Base-by-base conservation (phyloP, 2,329 filamentous ascomycete species). In the Cadophora sp. region DNA sequence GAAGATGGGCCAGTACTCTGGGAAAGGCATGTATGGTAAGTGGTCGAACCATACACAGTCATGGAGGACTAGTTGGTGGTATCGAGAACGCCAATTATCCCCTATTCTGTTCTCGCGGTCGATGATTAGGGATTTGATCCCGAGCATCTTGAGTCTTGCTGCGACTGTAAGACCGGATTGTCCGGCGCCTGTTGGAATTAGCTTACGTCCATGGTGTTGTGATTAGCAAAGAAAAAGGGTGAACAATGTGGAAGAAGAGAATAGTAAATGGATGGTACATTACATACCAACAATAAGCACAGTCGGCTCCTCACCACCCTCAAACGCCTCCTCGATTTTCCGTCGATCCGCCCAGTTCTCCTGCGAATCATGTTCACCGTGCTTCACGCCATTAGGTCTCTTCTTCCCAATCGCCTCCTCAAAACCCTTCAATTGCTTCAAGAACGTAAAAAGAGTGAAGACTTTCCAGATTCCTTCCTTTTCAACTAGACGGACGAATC, bases 1-100 rank as follows among this genome's bases (percentile, higher is more conserved):
- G 76, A 90, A 92, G 14, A 90, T 80, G 3, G 89, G 89, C 89
- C 89, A 92, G 62, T 83, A 83, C 0, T 82, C 74, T 0, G 89
- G 90, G 74, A 91, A 92, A 0, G 80, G 79, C 4, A 92, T 71
- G 74, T 90, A 92, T 0, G 89, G 87, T 80, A 91, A 79, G 72
- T 88, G 85, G 22, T 58, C 53, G 53, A 58, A 58, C 53, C 53
- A 58, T 6, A 91, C 87, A 0, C 89, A 88, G 71, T 91, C 89
- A 71, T 92, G 89, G 0, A 90, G 84, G 0, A 91, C 88, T 0
- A 92, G 83, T 67, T 89, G 85, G 53, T 71, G 66, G 43, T 91
- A 91, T 55, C 88, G 78, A 47, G 82, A 81, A 18, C 88, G 81
- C 89, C 89, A 91, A 74, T 87, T 90, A 69, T 91, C 87, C 16